Conservation (phyloP, 306 rosid species). For the Prunus mume region DNA sequence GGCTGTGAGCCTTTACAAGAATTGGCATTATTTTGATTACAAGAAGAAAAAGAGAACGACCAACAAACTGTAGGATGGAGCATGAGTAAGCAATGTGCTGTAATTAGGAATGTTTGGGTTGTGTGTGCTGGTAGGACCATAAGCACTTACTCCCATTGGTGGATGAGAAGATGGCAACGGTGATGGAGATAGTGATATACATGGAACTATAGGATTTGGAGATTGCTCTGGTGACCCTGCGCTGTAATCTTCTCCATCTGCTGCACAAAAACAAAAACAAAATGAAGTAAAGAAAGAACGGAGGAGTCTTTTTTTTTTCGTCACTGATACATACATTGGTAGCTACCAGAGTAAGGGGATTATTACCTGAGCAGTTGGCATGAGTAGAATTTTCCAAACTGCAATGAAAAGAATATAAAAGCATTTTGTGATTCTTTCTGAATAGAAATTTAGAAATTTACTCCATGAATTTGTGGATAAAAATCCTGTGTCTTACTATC, state of each 20-base stretch:
- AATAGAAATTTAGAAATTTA: background rate
- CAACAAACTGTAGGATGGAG: slow-evolving; percentile 1
- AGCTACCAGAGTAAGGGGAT: background rate
- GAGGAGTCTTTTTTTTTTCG: no score
- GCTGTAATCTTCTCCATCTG: slow-evolving; percentile 12
- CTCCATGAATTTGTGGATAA: background rate
- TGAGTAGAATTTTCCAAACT: slow-evolving; percentile 9
- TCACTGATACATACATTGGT: background rate
- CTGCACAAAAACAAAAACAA: background rate
- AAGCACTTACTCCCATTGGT: background rate
- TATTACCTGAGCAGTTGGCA: slow-evolving; percentile 7
- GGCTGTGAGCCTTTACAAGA: background rate
- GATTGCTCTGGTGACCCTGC: background rate
- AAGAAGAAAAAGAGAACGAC: slow-evolving; percentile 1
- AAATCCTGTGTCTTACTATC: background rate
- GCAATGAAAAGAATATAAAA: background rate
- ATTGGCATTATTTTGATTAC: background rate
- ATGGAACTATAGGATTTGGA: background rate
- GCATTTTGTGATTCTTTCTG: background rate
- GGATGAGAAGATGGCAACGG: slow-evolving; percentile 7
- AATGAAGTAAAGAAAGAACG: background rate
- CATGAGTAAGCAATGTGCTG: background rate
- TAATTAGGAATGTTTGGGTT: background rate
- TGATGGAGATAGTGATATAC: slow-evolving; percentile 1
- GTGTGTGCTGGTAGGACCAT: background rate